phyloP scores from a whole-genome alignment of 2,329 filamentous ascomycete genomes.

The Ampelomyces quisqualis region DNA sequence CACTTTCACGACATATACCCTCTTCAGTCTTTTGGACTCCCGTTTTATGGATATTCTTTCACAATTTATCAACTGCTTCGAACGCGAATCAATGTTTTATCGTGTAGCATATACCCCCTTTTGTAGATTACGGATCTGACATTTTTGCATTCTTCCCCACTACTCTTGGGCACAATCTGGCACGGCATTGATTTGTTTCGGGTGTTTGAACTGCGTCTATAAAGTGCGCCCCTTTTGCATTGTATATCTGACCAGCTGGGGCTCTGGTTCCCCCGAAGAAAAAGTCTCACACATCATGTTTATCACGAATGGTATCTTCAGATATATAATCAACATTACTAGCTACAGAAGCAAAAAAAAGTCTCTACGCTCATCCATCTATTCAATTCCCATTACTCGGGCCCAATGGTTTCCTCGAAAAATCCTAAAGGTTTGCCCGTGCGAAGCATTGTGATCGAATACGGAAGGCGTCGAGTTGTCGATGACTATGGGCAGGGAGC shows the following conservation, averaged over 20 bases:
- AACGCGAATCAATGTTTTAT: conserved; percentile 17
- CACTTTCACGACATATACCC: conserved; percentile 8
- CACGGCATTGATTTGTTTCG: conserved; percentile 5
- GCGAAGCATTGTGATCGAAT: too few relatives aligned
- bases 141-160: conserved; percentile 9
- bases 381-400: neutral
- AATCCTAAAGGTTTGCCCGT: too few relatives aligned
- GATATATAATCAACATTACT: neutral
- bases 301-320: conserved; percentile 1
- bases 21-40: neutral
- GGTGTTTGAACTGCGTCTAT: conserved; percentile 14
- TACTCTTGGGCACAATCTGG: conserved; percentile 6
- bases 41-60: conserved; percentile 25
- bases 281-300: conserved; percentile 1
- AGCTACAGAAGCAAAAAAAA: neutral
- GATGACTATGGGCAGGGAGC: too few relatives aligned
- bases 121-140: neutral
- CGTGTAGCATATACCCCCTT: conserved; percentile 33
- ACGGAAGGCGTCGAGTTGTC: too few relatives aligned
- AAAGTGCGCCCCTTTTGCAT: conserved; percentile 16
- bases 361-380: neutral
- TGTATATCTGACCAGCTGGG: neutral
- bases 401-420: too few relatives aligned
- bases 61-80: conserved; percentile 18
- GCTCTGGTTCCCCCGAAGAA: conserved; percentile 1